phyloP scores from a whole-genome alignment of 306 rosid species.

The Trifolium fragiferum region DNA sequence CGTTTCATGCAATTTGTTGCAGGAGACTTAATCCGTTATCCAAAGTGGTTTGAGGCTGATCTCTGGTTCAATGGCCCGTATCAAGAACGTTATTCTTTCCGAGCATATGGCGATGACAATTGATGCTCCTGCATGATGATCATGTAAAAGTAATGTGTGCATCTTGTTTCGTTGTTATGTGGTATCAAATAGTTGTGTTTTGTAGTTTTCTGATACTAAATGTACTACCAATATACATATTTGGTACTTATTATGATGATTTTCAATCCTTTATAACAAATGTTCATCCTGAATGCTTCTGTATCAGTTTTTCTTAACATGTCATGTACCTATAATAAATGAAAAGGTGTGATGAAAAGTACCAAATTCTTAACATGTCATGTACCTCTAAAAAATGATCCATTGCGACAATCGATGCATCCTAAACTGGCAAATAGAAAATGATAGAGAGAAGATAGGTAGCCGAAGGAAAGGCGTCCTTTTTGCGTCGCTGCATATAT shows the following conservation, averaged over 20 bases:
- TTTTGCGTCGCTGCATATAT: no score
- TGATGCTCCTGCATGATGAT: slow-evolving; percentile 15
- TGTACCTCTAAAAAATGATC: no score
- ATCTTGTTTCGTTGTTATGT: slow-evolving; percentile 7
- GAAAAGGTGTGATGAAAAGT: not conserved
- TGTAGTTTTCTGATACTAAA: not conserved
- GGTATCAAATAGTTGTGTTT: not conserved
- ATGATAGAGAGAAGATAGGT: no score
- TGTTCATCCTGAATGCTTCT: not conserved
- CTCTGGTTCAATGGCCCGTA: slow-evolving; percentile 88
- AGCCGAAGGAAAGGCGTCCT: no score
- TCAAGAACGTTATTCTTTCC: slow-evolving; percentile 81
- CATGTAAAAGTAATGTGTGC: not conserved
- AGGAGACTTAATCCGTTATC: slow-evolving; percentile 85
- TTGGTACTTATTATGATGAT: slow-evolving; percentile 3
- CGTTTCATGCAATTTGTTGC: slow-evolving; percentile 79
- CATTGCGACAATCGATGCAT: no score
- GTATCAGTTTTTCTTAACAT: no score
- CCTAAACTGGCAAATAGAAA: no score
- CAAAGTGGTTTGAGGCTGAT: slow-evolving; percentile 91
- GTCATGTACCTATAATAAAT: no score
- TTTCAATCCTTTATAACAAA: slow-evolving; percentile 11
- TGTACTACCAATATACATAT: slow-evolving; percentile 7
- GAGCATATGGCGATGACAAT: slow-evolving; percentile 81
- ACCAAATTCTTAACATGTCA: not conserved